Base-by-base conservation (phyloP, 805 yeast species). In the Candida cerambycidarum region DNA sequence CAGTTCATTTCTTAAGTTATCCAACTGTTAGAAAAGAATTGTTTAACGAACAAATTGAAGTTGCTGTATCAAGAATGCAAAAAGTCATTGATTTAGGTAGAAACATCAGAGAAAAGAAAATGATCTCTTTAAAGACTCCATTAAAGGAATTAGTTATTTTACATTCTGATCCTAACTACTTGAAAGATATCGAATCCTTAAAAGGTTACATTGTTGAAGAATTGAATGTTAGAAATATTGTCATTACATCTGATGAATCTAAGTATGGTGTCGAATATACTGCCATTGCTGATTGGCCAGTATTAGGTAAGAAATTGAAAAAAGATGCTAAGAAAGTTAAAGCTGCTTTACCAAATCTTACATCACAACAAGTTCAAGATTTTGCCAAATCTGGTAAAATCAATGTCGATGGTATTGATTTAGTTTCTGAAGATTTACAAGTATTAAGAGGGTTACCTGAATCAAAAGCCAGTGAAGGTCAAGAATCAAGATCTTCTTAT, bases 201-300 rank as follows among this genome's bases (percentile, higher is more conserved):
- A 77, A 86, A 68, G 67, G 71, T 31, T 93, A 92, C 68, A 83
- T 93, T 55, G 64, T 78, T 44, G 98, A 92, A 57, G 99, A 93
- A 71, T 80, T 93, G 65, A 93, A 93, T 61, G 85, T 93, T 47
- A 85, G 96, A 66, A 93, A 87, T 54, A 63, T 93, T 42, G 72
- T 88, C 56, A 83, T 93, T 56, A 89, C 97, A 15, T 76, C 86
- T 17, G 97, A 93, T 61, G 99, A 93, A 72, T 82, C 76, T 55
- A 82, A 84, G 60, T 92, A 90, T 62, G 93, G 90, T 57, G 98
- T 93, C 48, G 86, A 84, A 62, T 92, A 90, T 75, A 80, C 78
- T 51, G 97, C 92, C 32, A 95, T 87, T 65, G 99, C 99, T 38
- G 99, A 93, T 73, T 93, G 99, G 99, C 96, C 98, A 45, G 88